A percentile compares a stretch with the other conserved stretches of the same genome.
phyloP scores from a whole-genome alignment of 2,329 filamentous ascomycete species.

The Domatiomyces catenatus region DNA sequence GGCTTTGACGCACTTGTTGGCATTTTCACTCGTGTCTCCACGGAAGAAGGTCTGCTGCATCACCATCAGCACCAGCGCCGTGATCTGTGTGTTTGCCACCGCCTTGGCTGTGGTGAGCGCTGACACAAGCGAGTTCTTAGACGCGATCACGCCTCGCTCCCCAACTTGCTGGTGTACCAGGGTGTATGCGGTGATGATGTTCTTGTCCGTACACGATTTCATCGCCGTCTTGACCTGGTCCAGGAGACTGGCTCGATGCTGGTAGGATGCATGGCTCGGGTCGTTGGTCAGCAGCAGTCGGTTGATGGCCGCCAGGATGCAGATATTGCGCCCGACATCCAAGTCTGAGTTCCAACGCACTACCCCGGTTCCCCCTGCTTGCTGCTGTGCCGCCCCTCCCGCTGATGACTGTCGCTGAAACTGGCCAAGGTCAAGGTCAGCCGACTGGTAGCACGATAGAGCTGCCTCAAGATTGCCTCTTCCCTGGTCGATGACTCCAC shows the following conservation, averaged over 20 bases:
- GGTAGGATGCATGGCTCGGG: conserved; percentile 40
- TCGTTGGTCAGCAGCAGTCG: conserved; percentile 58
- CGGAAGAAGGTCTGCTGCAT: conserved; percentile 75
- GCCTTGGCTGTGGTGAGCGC: conserved; percentile 55
- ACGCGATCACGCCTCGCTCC: conserved; percentile 54
- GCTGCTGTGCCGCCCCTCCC: not conserved
- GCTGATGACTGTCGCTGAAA: not conserved
- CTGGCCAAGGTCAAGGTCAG: conserved; percentile 39
- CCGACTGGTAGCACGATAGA: conserved; percentile 48
- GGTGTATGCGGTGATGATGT: conserved; percentile 63
- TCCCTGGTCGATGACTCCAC: conserved; percentile 61
- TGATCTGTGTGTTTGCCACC: conserved; percentile 60
- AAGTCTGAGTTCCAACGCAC: conserved; percentile 5
- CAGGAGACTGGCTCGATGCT: conserved; percentile 45
- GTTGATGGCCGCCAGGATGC: conserved; percentile 50
- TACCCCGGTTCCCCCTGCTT: not conserved
- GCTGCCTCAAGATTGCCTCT: conserved; percentile 58
- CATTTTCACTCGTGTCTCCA: conserved; percentile 65
- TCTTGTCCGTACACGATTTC: conserved; percentile 51
- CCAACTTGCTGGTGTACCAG: conserved; percentile 56
- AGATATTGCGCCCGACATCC: conserved; percentile 45
- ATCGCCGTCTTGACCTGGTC: conserved; percentile 54
- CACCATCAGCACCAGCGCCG: conserved; percentile 69
- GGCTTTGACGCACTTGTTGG: conserved; percentile 58
- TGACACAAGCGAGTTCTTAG: conserved; percentile 62